phyloP scores from a whole-genome alignment of 768 basidiomycete genomes.

The Xerocomellus chrysenteron region DNA sequence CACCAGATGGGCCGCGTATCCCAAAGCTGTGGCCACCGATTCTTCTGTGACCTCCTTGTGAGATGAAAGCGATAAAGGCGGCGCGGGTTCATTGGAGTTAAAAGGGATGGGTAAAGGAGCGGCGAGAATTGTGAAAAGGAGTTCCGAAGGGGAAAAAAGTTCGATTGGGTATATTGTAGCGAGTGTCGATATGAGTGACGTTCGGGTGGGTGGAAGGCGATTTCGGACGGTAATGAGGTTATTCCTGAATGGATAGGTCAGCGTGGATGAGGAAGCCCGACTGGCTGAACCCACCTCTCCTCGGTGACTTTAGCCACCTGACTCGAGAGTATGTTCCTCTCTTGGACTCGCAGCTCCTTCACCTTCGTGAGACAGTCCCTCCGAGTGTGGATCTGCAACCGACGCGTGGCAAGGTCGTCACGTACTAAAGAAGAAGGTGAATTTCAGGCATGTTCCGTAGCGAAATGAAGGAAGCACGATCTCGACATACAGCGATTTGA shows the following conservation, averaged over 20 bases:
- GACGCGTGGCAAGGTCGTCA: conserved; percentile 42
- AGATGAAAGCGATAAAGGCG: conserved; percentile 67
- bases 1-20: conserved; percentile 85
- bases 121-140: conserved; percentile 85
- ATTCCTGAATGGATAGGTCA: conserved; percentile 38
- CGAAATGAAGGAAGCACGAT: conserved; percentile 24
- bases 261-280: conserved; percentile 11
- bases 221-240: conserved; percentile 47
- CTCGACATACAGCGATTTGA: conserved; percentile 46
- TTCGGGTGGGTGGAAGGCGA: conserved; percentile 53
- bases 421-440: conserved; percentile 36
- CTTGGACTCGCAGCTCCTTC: conserved; percentile 37
- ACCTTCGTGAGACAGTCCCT: conserved; percentile 47
- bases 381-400: conserved; percentile 45
- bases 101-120: conserved; percentile 91
- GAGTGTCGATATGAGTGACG: conserved; percentile 66
- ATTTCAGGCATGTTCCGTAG: conserved; percentile 8
- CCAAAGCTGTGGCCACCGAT: conserved; percentile 82
- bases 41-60: conserved; percentile 81
- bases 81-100: conserved; percentile 73
- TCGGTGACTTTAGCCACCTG: conserved; percentile 35
- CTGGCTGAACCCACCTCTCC: conserved; percentile 36
- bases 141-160: conserved; percentile 74
- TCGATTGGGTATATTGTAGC: conserved; percentile 88
- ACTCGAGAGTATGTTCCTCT: conserved; percentile 24